Percentiles rank a stretch among this genome's conserved stretches.
phyloP scores from a whole-genome alignment of 108 stramenopile genomes.

The Stephanodiscus minutulus region DNA sequence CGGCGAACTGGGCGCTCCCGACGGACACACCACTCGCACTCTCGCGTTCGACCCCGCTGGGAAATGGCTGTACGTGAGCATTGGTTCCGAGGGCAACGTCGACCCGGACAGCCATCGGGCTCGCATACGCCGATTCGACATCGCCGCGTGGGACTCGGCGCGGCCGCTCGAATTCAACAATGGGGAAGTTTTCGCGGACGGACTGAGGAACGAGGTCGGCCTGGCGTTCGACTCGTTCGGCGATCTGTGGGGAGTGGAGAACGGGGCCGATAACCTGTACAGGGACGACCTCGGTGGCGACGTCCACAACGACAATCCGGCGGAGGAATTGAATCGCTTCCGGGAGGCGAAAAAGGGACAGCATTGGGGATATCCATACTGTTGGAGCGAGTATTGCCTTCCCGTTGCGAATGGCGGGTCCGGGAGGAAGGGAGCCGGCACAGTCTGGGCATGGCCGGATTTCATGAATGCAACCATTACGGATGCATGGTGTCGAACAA shows the following conservation, averaged over 20 bases:
- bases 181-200: constrained; percentile 78
- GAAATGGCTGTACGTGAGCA: constrained; percentile 60
- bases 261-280: constrained; percentile 64
- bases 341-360: constrained; percentile 54
- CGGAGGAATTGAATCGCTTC: constrained; percentile 79
- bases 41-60: constrained; percentile 61
- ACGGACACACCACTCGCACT: constrained; percentile 74
- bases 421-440: constrained; percentile 48
- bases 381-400: constrained; percentile 73
- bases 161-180: constrained; percentile 55
- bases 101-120: constrained; percentile 63
- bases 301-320: constrained; percentile 73
- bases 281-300: constrained; percentile 73
- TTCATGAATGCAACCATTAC: constrained; percentile 48
- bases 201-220: constrained; percentile 75
- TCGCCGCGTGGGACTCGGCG: constrained; percentile 9
- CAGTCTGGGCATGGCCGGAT: constrained; percentile 75
- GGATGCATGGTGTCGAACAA: constrained; percentile 68
- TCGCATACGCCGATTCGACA: constrained; percentile 65
- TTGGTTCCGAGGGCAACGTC: constrained; percentile 61
- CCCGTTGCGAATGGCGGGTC: constrained; percentile 43
- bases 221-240: constrained; percentile 72
- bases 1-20: constrained; percentile 54
- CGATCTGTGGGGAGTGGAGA: constrained; percentile 80
- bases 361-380: constrained; percentile 76